Evolutionary conservation across 805 yeast genomes (phyloP), one percentile per base, ranked within the genome.

Genomic region (Myxozyma lipomycoides): DNA sequence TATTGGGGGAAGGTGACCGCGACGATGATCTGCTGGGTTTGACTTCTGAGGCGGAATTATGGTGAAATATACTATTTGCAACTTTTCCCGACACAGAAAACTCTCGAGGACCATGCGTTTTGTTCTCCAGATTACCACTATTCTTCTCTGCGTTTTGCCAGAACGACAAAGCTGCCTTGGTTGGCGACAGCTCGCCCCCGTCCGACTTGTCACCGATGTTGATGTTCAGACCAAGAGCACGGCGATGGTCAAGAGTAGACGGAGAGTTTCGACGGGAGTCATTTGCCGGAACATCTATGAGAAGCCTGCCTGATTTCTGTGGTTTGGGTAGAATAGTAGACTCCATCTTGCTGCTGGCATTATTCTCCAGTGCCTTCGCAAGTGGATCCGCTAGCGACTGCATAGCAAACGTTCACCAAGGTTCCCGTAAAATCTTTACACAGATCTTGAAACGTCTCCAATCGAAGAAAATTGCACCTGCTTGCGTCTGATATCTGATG

Each of bases 261-360:
- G 59, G 59, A 6, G 59, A 55, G 30, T 55, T 55, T 2, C 59
- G 44, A 5, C 59, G 43, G 15, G 43, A 28, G 30, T 55, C 59
- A 17, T 42, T 43, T 6, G 42, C 17, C 4, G 52, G 24, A n/a
- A 55, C 44, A 7, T 55, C 59, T 3, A 45, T 24, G 5, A 55
- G 42, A 2, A 53, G 59, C 38, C 19, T 15, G 6, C 32, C 32
- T 9, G 12, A 7, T 28, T 28, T 28, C 12, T 7, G 32, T 9
- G 32, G 32, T 12, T 28, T 28, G 32, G 32, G 32, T 28, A 28
- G 12, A 28, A 12, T 28, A 28, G 12, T 28, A 9, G 32, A 28
- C 7, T 9, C 32, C 12, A 28, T 28, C 12, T 9, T 9, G 32
- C 12, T 28, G 32, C 32, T 28, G 32, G 32, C 12, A 28, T 28